Evolutionary conservation across 2,329 filamentous ascomycete genomes (phyloP).

Genomic region (Ophiocordyceps camponoti-rufipedis): DNA sequence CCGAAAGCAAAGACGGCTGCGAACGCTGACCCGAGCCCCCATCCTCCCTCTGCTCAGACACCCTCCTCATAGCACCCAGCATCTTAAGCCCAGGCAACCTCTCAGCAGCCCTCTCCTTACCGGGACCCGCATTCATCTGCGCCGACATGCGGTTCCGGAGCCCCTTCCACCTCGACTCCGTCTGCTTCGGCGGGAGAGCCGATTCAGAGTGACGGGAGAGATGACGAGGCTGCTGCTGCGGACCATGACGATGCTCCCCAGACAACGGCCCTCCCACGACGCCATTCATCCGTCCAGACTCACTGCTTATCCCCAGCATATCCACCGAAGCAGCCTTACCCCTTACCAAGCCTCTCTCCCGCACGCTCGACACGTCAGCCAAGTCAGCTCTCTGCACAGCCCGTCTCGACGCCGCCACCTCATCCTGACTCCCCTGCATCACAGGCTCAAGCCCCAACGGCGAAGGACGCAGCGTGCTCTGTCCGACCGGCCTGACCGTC

Average conservation of each 20-base stretch:
- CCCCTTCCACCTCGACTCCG: slow-evolving; percentile 14
- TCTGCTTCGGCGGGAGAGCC: not conserved
- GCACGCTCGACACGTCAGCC: slow-evolving; percentile 1
- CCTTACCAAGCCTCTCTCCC: too few relatives aligned
- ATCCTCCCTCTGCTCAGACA: slow-evolving; percentile 8
- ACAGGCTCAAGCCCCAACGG: slow-evolving; percentile 3
- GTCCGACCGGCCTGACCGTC: not conserved
- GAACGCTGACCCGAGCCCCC: not conserved
- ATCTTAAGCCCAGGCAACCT: slow-evolving; percentile 10
- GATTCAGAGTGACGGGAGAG: not conserved
- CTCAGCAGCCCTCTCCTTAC: slow-evolving; percentile 6
- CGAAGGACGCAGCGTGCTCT: slow-evolving; percentile 2
- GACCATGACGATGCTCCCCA: not conserved
- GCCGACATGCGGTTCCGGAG: slow-evolving; percentile 14
- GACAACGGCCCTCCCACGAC: not conserved
- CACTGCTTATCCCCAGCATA: too few relatives aligned
- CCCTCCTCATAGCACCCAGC: slow-evolving; percentile 9
- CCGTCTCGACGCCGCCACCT: not conserved
- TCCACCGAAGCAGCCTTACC: too few relatives aligned
- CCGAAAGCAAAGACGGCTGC: slow-evolving; percentile 2
- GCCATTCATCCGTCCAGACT: too few relatives aligned
- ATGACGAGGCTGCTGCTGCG: not conserved
- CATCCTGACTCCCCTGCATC: not conserved
- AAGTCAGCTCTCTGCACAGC: not conserved
- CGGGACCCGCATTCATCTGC: slow-evolving; percentile 6